phyloP scores from a whole-genome alignment of 2,329 filamentous ascomycete species.

The Claviceps monticola region DNA sequence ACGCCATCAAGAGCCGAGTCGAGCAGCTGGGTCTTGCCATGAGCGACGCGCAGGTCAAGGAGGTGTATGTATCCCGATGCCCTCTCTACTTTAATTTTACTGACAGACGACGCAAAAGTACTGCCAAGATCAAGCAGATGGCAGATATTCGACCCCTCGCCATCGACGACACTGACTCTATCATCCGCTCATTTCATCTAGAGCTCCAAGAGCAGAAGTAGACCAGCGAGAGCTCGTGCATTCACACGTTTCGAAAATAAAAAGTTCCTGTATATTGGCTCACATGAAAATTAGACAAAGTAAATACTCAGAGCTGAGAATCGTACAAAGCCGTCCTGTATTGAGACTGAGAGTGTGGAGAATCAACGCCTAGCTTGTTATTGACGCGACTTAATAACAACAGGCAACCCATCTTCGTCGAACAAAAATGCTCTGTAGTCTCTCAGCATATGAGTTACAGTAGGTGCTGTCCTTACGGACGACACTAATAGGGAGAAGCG shows the following conservation, averaged over 20 bases:
- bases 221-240: not conserved
- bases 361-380: not conserved
- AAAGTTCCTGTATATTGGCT: not conserved
- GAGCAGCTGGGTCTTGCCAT: constrained; percentile 62
- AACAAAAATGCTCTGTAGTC: not conserved
- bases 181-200: constrained; percentile 67
- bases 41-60: constrained; percentile 19
- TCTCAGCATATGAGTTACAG: not conserved
- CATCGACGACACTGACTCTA: constrained; percentile 78
- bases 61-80: constrained; percentile 14
- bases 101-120: constrained; percentile 18
- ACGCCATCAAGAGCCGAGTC: constrained; percentile 83
- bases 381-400: not conserved
- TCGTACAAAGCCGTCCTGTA: too few species aligned
- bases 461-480: too few species aligned
- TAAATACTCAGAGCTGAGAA: not conserved
- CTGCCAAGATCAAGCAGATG: constrained; percentile 75
- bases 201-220: constrained; percentile 13
- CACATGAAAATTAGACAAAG: not conserved
- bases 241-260: not conserved
- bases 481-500: too few species aligned
- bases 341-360: not conserved
- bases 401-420: not conserved
- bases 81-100: not conserved
- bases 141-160: constrained; percentile 76